phyloP scores from a whole-genome alignment of 345 rosid species.

The Citrus hindsii region DNA sequence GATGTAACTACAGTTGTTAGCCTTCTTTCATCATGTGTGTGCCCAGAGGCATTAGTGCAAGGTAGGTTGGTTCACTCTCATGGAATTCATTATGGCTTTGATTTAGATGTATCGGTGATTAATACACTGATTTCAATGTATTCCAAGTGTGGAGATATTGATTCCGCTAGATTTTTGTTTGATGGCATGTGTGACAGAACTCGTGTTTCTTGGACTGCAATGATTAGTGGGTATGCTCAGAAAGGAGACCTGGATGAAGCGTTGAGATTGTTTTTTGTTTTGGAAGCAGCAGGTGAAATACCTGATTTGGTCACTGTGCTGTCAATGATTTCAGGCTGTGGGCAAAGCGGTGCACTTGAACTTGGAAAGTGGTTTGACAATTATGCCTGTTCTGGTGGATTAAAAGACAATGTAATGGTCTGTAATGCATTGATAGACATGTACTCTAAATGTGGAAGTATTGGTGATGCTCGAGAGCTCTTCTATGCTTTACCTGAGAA shows the following conservation, averaged over 20 bases:
- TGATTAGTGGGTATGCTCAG: conserved; percentile 70
- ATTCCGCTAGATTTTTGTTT: conserved; percentile 52
- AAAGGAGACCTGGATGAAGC: conserved; percentile 63
- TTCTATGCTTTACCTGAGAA: conserved; percentile 38
- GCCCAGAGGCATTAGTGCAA: conserved; percentile 30
- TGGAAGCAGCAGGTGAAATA: conserved; percentile 42
- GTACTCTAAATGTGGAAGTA: conserved; percentile 67
- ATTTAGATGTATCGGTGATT: conserved; percentile 31
- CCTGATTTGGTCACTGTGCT: conserved; percentile 62
- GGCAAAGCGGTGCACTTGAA: conserved; percentile 50
- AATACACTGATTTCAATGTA: conserved; percentile 68
- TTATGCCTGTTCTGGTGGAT: conserved; percentile 32
- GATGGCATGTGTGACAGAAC: conserved; percentile 42
- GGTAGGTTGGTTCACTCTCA: conserved; percentile 59
- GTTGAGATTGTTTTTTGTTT: conserved; percentile 40
- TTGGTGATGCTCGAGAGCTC: conserved; percentile 43
- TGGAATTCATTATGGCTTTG: conserved; percentile 44
- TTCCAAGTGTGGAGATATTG: conserved; percentile 45
- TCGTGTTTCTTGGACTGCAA: conserved; percentile 80
- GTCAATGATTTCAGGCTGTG: conserved; percentile 58
- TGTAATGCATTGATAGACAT: conserved; percentile 63
- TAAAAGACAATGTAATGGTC: conserved; percentile 40
- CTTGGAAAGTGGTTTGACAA: conserved; percentile 55
- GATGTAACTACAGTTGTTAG: conserved; percentile 59
- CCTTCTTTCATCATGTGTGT: conserved; percentile 45